Evolutionary conservation across 805 yeast species (phyloP).

Genomic region (Deakozyma indianensis): DNA sequence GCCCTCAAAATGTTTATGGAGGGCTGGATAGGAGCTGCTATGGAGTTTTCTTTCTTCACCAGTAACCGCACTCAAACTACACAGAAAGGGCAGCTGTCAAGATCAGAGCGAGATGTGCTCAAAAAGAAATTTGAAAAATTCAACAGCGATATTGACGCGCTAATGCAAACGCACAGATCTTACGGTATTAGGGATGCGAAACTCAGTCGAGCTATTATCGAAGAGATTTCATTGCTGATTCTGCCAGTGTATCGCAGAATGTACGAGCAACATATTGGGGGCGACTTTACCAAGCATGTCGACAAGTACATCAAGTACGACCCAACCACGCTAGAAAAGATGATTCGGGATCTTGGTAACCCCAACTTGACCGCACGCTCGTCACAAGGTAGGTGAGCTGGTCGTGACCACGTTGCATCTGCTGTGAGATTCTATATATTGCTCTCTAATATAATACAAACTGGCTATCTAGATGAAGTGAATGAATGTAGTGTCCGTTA

Average conservation of each 20-base stretch:
- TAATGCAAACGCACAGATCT: slow-evolving; percentile 49
- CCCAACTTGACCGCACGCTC: neutral
- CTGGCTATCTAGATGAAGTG: too few relatives aligned
- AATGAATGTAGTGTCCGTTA: too few relatives aligned
- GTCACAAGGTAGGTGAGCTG: neutral
- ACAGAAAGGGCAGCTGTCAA: slow-evolving; percentile 27
- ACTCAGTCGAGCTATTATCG: slow-evolving; percentile 46
- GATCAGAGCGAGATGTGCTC: slow-evolving; percentile 63
- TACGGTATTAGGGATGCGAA: slow-evolving; percentile 53
- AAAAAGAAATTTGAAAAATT: slow-evolving; percentile 77
- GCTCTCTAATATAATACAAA: too few relatives aligned
- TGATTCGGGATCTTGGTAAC: neutral
- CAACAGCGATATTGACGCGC: slow-evolving; percentile 70
- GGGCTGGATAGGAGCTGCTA: slow-evolving; percentile 67
- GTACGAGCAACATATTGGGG: slow-evolving; percentile 56
- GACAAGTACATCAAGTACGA: slow-evolving; percentile 56
- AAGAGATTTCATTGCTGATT: slow-evolving; percentile 54
- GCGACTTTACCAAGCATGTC: slow-evolving; percentile 59
- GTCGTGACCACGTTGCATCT: too few relatives aligned
- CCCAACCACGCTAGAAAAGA: slow-evolving; percentile 7
- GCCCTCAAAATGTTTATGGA: slow-evolving; percentile 46
- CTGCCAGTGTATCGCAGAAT: slow-evolving; percentile 76
- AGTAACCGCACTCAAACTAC: slow-evolving; percentile 39
- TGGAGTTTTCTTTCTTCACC: slow-evolving; percentile 67
- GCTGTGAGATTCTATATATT: too few relatives aligned